Conservation (phyloP, 2,329 filamentous ascomycete species). For the Didymella glomerata region DNA sequence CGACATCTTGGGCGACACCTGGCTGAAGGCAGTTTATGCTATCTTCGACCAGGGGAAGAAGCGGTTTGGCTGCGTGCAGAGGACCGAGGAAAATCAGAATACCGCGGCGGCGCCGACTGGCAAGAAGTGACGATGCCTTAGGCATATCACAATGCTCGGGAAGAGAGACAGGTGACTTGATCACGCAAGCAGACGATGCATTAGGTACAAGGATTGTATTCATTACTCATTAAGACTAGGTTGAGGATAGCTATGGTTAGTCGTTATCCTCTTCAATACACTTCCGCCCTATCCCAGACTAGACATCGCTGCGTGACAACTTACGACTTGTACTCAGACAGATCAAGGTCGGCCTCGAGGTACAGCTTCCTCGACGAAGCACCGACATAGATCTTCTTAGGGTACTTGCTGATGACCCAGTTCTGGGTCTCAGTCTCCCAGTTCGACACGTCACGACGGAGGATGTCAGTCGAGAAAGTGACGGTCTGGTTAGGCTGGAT, state of each 20-base stretch:
- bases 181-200: background rate
- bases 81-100: constrained; percentile 47
- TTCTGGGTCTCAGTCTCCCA: constrained; percentile 85
- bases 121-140: background rate
- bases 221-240: constrained; percentile 19
- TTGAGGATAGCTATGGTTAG: background rate
- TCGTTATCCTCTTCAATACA: background rate
- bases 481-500: constrained; percentile 74
- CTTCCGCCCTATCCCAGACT: background rate
- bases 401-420: constrained; percentile 72
- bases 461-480: constrained; percentile 74
- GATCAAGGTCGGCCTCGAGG: constrained; percentile 50
- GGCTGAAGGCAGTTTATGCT: constrained; percentile 71
- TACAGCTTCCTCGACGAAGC: constrained; percentile 66
- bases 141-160: too few relatives aligned
- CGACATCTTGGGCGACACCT: constrained; percentile 71
- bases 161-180: background rate
- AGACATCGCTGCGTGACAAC: background rate
- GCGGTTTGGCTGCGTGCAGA: constrained; percentile 68
- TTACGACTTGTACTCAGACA: constrained; percentile 28
- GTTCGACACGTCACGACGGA: constrained; percentile 82
- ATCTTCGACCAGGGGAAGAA: constrained; percentile 70
- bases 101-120: constrained; percentile 22
- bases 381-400: constrained; percentile 69
- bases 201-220: background rate